Percentiles rank a stretch among this genome's conserved stretches.
Evolutionary conservation across 495 filamentous ascomycete species (phyloP).

Genomic region (Trichoderma parareesei): DNA sequence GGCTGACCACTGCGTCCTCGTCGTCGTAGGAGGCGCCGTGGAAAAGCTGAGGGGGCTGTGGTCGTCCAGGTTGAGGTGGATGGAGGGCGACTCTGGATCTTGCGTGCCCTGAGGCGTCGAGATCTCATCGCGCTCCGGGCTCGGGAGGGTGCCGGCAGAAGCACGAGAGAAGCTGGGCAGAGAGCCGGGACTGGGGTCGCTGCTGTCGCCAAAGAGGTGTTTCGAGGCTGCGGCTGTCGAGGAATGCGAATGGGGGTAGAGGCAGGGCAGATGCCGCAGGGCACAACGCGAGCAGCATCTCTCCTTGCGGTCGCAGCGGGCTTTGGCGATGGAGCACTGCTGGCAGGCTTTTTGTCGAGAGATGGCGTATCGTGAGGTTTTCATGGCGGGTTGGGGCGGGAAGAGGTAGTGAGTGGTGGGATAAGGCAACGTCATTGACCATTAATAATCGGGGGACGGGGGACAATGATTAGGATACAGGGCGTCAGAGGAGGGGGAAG

Average conservation of each 20-base stretch:
- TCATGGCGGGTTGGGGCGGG: slow-evolving; percentile 19
- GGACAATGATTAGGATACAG: no score
- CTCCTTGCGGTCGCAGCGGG: slow-evolving; percentile 32
- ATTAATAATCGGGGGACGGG: no score
- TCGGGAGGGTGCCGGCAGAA: slow-evolving; percentile 10
- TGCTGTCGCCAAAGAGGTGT: neutral
- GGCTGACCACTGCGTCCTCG: neutral
- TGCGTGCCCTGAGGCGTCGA: neutral
- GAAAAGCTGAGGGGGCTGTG: neutral
- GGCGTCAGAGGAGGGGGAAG: no score
- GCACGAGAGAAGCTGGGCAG: slow-evolving; percentile 3
- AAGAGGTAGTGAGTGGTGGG: no score
- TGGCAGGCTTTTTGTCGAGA: slow-evolving; percentile 39
- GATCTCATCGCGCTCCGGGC: slow-evolving; percentile 10
- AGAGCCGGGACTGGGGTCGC: slow-evolving; percentile 10
- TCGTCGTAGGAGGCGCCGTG: neutral
- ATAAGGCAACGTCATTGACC: no score
- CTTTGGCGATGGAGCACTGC: slow-evolving; percentile 33
- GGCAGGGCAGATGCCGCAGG: neutral
- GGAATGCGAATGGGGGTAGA: slow-evolving; percentile 3
- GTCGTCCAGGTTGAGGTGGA: neutral
- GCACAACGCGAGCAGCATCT: slow-evolving; percentile 29
- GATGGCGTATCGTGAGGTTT: slow-evolving; percentile 28
- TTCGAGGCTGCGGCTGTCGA: no score
- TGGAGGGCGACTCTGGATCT: neutral